These are phyloP conservation scores for Coemansia sp. DNA, from an alignment of 192 early-diverging fungal species.

Conservation along the genomic window DNA sequence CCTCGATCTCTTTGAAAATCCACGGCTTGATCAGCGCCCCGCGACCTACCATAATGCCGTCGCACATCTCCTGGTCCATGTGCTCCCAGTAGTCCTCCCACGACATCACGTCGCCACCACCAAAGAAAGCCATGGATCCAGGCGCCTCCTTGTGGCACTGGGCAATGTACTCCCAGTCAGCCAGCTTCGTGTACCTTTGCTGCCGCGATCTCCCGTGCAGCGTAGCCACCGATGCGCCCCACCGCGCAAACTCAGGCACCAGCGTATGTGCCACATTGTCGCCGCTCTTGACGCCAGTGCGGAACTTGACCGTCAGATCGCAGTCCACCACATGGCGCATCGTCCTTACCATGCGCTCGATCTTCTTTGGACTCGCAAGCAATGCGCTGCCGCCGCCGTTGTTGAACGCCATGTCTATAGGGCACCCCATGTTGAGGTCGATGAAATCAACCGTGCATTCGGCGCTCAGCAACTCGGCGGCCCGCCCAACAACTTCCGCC, in stretches of 20 bases:
- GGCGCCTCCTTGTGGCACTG: constrained; percentile 51
- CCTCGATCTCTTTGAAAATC: constrained; percentile 93
- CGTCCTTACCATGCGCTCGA: constrained; percentile 75
- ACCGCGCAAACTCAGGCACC: constrained; percentile 64
- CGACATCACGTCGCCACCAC: constrained; percentile 82
- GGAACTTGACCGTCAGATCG: constrained; percentile 88
- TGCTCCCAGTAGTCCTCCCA: constrained; percentile 80
- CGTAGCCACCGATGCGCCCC: constrained; percentile 66
- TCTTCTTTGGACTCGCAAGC: constrained; percentile 62
- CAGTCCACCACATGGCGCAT: constrained; percentile 69
- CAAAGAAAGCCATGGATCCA: constrained; percentile 61
- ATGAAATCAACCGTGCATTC: constrained; percentile 84
- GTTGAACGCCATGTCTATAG: constrained; percentile 83
- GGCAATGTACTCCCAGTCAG: constrained; percentile 92
- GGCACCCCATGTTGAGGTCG: constrained; percentile 96
- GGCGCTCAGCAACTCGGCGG: constrained; percentile 68
- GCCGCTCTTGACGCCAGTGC: constrained; percentile 70
- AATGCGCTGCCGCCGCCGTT: constrained; percentile 84
- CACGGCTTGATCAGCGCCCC: constrained; percentile 96
- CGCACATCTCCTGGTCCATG: constrained; percentile 59
- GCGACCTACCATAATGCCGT: constrained; percentile 91
- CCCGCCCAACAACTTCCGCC: constrained; percentile 58
- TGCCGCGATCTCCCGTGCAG: constrained; percentile 90
- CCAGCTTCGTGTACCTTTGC: constrained; percentile 86
- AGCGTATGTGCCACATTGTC: constrained; percentile 70